These are phyloP conservation scores for Fusarium miscanthi DNA, from an alignment of 2,329 filamentous ascomycete species.

Conservation along the genomic window DNA sequence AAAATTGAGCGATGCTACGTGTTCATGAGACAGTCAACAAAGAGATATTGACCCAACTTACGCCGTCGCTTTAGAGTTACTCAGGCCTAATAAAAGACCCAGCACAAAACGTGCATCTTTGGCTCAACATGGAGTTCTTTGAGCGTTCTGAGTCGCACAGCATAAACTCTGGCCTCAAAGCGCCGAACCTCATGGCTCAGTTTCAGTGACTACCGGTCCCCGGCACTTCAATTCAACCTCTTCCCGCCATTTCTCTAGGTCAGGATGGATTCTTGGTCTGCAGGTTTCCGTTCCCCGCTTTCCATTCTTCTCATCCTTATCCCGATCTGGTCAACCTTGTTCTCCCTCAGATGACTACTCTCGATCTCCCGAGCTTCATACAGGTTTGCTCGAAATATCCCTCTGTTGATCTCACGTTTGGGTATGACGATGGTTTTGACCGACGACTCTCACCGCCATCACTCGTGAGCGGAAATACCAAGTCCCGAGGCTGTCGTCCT, in stretches of 20 bases:
- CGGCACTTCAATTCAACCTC: conserved; percentile 4
- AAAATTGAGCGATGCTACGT: neutral
- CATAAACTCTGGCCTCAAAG: conserved; percentile 6
- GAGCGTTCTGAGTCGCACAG: neutral
- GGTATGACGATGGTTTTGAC: neutral
- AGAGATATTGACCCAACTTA: neutral
- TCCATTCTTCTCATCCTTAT: neutral
- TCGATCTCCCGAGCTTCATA: neutral
- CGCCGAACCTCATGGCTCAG: neutral
- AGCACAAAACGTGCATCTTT: conserved; percentile 1
- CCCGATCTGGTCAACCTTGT: neutral
- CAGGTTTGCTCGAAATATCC: neutral
- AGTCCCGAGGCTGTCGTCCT: neutral
- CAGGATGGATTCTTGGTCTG: conserved; percentile 2
- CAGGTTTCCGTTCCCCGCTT: conserved; percentile 1
- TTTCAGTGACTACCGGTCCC: conserved; percentile 17
- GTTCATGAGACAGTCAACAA: neutral
- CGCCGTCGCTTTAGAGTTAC: neutral
- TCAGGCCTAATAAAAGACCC: neutral
- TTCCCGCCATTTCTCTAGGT: conserved; percentile 2
- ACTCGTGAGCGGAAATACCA: neutral
- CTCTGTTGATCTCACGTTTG: neutral
- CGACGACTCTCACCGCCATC: conserved; percentile 14
- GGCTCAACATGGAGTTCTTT: neutral
- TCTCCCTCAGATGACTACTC: neutral